Base-by-base conservation (phyloP, 2,329 filamentous ascomycete species). In the Fusarium lyarnte region DNA sequence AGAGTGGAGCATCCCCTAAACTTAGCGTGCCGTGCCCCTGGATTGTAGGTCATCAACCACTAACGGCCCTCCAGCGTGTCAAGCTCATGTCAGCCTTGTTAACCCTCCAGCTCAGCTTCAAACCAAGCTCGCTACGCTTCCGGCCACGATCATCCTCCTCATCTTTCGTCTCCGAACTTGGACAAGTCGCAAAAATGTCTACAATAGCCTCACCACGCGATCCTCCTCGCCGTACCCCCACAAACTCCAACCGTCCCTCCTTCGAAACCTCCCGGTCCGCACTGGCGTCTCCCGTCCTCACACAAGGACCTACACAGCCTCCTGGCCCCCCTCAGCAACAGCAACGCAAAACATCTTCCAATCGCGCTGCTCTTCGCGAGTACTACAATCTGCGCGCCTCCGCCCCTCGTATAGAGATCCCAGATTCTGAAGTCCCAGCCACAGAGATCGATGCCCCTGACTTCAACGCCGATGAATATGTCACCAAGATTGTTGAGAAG, bases 281-380 rank as follows among this genome's bases (percentile, higher is more conserved):
- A 69, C 84, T 88, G 69, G 84, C 82, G 64, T 92, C 89, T 3
- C 88, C 87, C 57, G 75, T 80, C 62, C 73, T 75, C 65, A 63
- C 58, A 65, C 66, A 81, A 76, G 73, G 70, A 53, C 73, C 53
- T 29, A 62, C 64, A 14, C 60, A 51, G 25, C 64, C 43, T 35
- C 59, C 60, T 25, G 61, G 36, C 3, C 64, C 64, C 42, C 66
- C 66, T 31, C 66, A 58, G 36, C 58, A 49, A 45, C 68, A 64
- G 23, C 64, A 63, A 12, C 75, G 80, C 63, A 87, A 84, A 72
- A 86, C 87, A 62, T 84, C 70, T 13, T 72, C 92, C 69, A 97
- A 97, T 83, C 93, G 95, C 73, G 90, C 92, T 62, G 95, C 95
- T 11, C 88, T 98, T 25, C 92, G 96, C 77, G 94, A 98, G 79